phyloP scores from a whole-genome alignment of 1,284 basidiomycete genomes.

The Clitocybe nebularis region DNA sequence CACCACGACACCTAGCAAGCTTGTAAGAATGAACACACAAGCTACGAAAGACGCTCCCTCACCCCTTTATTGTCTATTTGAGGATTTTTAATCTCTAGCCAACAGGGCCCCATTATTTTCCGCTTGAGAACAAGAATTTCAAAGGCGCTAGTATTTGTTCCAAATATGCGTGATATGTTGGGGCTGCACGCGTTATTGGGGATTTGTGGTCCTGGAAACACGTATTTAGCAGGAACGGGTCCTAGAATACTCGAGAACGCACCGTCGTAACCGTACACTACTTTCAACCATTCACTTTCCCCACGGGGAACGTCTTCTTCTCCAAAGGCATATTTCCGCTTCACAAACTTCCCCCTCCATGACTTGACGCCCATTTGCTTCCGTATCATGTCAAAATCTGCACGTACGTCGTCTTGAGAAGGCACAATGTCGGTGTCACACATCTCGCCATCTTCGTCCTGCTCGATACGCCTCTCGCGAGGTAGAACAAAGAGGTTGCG shows the following conservation, averaged over 20 bases:
- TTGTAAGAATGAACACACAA: constrained; percentile 4
- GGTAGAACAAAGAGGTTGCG: constrained; percentile 95
- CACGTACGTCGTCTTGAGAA: constrained; percentile 67
- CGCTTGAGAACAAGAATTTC: constrained; percentile 94
- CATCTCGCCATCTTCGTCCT: constrained; percentile 50
- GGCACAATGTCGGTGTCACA: constrained; percentile 79
- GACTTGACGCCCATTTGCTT: constrained; percentile 73
- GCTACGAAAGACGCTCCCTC: constrained; percentile 24
- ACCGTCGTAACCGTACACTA: constrained; percentile 84
- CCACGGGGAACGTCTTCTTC: constrained; percentile 78
- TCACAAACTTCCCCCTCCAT: constrained; percentile 82
- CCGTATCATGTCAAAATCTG: constrained; percentile 82
- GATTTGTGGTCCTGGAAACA: constrained; percentile 49
- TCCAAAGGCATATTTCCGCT: constrained; percentile 92
- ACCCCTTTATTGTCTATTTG: constrained; percentile 75
- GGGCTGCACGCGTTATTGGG: constrained; percentile 73
- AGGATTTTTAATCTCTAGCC: constrained; percentile 83
- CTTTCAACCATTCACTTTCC: constrained; percentile 89
- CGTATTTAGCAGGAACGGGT: background rate
- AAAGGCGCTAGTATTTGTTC: constrained; percentile 92
- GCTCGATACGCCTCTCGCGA: constrained; percentile 61
- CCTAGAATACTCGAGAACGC: constrained; percentile 18
- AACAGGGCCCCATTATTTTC: constrained; percentile 99
- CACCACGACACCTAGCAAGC: constrained; percentile 82
- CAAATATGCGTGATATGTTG: constrained; percentile 87